A percentile compares a stretch with the other conserved stretches of the same genome.
Conservation (phyloP, 352 stramenopile species). For the Pythium pyrilobum region DNA sequence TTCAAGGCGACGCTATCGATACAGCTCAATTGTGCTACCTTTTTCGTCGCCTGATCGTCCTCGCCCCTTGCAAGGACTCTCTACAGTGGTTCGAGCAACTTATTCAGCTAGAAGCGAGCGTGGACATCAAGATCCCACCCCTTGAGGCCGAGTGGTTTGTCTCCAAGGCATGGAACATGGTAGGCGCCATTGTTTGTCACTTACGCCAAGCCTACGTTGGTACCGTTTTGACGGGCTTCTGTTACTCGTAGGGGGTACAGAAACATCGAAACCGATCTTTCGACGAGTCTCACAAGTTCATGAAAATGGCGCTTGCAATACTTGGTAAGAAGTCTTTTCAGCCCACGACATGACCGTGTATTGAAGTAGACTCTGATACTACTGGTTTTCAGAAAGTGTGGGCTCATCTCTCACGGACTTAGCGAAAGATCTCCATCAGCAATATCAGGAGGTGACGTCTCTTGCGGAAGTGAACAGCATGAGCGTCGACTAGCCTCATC, state of each 20-base stretch:
- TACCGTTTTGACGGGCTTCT: not conserved
- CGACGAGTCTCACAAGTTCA: slow-evolving; percentile 16
- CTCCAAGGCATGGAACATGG: slow-evolving; percentile 71
- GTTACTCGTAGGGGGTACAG: slow-evolving; percentile 16
- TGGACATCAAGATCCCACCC: slow-evolving; percentile 39
- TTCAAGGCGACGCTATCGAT: slow-evolving; percentile 36
- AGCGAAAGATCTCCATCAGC: slow-evolving; percentile 9
- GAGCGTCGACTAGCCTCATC: too few species aligned
- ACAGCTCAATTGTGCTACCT: slow-evolving; percentile 43
- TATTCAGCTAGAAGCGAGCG: slow-evolving; percentile 40
- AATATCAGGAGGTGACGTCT: slow-evolving; percentile 9
- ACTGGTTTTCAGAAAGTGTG: not conserved
- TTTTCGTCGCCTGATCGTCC: slow-evolving; percentile 50
- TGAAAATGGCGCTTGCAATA: slow-evolving; percentile 14
- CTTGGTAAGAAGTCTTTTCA: slow-evolving; percentile 1
- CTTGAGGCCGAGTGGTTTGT: slow-evolving; percentile 69
- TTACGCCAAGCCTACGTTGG: too few species aligned
- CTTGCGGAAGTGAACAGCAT: too few species aligned
- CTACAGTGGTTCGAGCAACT: slow-evolving; percentile 66
- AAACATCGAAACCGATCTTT: slow-evolving; percentile 14
- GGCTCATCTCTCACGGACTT: slow-evolving; percentile 8
- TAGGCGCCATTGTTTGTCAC: slow-evolving; percentile 25
- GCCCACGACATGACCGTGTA: not conserved
- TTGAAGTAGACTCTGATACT: not conserved
- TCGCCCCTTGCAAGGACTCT: slow-evolving; percentile 33